A percentile compares a stretch with the other conserved stretches of the same genome.
Evolutionary conservation across 805 yeast genomes (phyloP).

Genomic region (Alloascoidea africana): DNA sequence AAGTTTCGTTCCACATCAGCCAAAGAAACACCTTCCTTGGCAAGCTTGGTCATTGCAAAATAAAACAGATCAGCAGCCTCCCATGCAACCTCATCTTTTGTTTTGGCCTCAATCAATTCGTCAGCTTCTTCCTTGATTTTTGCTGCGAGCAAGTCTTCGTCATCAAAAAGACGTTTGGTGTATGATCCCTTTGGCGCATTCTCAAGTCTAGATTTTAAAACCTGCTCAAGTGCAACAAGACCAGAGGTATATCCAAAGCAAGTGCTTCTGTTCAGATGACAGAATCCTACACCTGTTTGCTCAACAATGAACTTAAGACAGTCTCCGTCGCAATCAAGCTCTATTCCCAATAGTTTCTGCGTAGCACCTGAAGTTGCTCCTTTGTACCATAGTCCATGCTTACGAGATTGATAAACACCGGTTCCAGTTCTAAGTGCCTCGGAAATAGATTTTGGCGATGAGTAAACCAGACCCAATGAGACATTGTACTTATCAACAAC

Average conservation of each 20-base stretch:
- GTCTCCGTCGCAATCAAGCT: slow-evolving; percentile 85
- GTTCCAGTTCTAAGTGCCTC: slow-evolving; percentile 69
- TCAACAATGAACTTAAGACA: slow-evolving; percentile 76
- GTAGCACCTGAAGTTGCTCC: slow-evolving; percentile 96
- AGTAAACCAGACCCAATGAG: slow-evolving; percentile 82
- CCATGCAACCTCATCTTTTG: slow-evolving; percentile 70
- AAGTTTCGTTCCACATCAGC: slow-evolving; percentile 74
- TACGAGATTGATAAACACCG: slow-evolving; percentile 90
- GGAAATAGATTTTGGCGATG: slow-evolving; percentile 65
- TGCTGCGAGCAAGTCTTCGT: slow-evolving; percentile 60
- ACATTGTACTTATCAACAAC: slow-evolving; percentile 57
- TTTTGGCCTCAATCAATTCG: slow-evolving; percentile 76
- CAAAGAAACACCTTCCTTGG: slow-evolving; percentile 64
- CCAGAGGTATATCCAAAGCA: slow-evolving; percentile 73
- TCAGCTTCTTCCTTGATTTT: slow-evolving; percentile 94
- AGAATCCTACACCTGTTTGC: slow-evolving; percentile 81
- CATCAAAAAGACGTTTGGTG: slow-evolving; percentile 76
- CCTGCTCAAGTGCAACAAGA: slow-evolving; percentile 47
- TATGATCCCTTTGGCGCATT: slow-evolving; percentile 90
- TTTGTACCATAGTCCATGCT: slow-evolving; percentile 87
- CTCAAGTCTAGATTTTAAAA: slow-evolving; percentile 42
- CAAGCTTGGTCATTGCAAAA: slow-evolving; percentile 49
- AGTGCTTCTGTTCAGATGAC: slow-evolving; percentile 70
- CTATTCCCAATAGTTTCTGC: slow-evolving; percentile 53
- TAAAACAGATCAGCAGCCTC: slow-evolving; percentile 88